Evolutionary conservation across 1,139 yeast genomes (phyloP), one percentile per base, ranked within the genome.

Genomic region (Tardiomyces digboiensis): DNA sequence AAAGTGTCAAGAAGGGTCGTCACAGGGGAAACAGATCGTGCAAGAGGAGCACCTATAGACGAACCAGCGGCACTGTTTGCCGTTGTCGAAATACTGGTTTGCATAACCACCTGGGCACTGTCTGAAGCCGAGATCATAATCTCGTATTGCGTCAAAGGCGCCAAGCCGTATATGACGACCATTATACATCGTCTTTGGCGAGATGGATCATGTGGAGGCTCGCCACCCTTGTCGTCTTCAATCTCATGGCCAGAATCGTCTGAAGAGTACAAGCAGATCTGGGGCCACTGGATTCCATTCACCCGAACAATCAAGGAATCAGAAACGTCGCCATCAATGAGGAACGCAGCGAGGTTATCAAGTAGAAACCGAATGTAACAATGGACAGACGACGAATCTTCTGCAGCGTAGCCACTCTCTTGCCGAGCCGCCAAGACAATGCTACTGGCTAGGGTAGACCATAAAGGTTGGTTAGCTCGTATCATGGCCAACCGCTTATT

Each of bases 281-380:
- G 67, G 1, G 66, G 64, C 67, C 67, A 63, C 23, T 51, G 56
- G 22, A 63, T 62, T 2, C 65, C 65, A 39, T 63, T 63, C 20
- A 63, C 66, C 12, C 55, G 47, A 7, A 60, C 64, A 10, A 52
- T 43, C 23, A 60, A 49, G 39, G 49, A 48, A n/a, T 48, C 51
- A 14, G 48, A 41, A 3, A 50, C 40, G 29, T 49, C 51, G 14
- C 44, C 40, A 10, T 29, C 50, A 45, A 60, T 51, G 38, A 58
- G 59, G 48, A 62, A 59, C 6, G 59, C 65, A 20, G 60, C 58
- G 37, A 57, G 55, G 36, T 58, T 60, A 39, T 62, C 65, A 26
- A 58, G 46, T 26, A 62, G 54, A 42, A 56, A 59, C 20, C 62
- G 48, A 14, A 60, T 55, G 41, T 51, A 57, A 40, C 62, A 54